These are phyloP conservation scores for Termitomyces sp. DNA, from an alignment of 768 basidiomycete genomes.

Conservation along the genomic window DNA sequence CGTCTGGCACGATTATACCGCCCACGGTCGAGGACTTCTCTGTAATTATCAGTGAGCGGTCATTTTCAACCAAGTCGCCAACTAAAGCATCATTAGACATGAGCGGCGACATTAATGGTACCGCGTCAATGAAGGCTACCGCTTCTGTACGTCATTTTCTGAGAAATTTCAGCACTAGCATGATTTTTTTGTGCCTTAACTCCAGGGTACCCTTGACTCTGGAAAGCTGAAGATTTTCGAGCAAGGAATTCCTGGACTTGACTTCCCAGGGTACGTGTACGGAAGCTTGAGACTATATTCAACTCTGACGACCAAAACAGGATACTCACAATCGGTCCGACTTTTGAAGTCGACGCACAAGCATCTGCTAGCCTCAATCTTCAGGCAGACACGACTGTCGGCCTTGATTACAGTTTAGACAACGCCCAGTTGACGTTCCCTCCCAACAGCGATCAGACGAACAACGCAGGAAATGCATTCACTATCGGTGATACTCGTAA, in stretches of 20 bases:
- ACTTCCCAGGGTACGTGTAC: slow-evolving; percentile 41
- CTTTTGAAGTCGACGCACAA: slow-evolving; percentile 37
- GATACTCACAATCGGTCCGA: slow-evolving; percentile 43
- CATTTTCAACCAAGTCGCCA: not conserved
- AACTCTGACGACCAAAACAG: slow-evolving; percentile 18
- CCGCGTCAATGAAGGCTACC: slow-evolving; percentile 30
- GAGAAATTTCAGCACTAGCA: no score
- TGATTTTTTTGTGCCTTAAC: not conserved
- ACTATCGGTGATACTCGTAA: slow-evolving; percentile 36
- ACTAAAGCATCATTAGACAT: slow-evolving; percentile 20
- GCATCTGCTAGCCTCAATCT: slow-evolving; percentile 30
- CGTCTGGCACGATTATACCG: slow-evolving; percentile 19
- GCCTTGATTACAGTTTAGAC: slow-evolving; percentile 36
- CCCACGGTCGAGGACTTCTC: slow-evolving; percentile 27
- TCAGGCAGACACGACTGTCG: slow-evolving; percentile 34
- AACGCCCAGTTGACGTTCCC: slow-evolving; percentile 42
- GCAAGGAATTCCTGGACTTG: slow-evolving; percentile 42
- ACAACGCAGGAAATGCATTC: slow-evolving; percentile 22
- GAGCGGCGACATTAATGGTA: slow-evolving; percentile 33
- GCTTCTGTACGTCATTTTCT: slow-evolving; percentile 23
- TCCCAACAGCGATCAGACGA: slow-evolving; percentile 19
- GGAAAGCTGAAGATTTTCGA: slow-evolving; percentile 36
- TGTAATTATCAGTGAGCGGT: slow-evolving; percentile 26
- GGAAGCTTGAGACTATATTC: not conserved
- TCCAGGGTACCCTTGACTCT: slow-evolving; percentile 34